Base-by-base conservation (phyloP, 768 basidiomycete species). In the Saitozyma sp. region DNA sequence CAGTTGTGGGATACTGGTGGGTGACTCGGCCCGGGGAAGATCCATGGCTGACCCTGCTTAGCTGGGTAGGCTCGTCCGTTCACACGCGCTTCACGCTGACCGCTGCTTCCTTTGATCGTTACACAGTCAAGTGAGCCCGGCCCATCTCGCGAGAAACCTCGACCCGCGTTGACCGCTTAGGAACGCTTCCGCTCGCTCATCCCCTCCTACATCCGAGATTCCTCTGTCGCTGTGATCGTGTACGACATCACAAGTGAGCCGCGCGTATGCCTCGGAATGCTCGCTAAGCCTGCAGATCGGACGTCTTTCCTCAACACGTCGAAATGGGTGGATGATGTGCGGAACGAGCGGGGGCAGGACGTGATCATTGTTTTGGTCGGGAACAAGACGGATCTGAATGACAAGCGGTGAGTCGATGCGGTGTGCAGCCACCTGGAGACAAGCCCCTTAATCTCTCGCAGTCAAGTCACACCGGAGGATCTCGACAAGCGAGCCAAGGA, bases 321-420 rank as follows among this genome's bases (percentile, higher is more conserved):
- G 17, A 99, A 98, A 81, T 99, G 96, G 96, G 93, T 99, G 82
- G 96, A 99, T 79, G 96, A 99, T 70, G 96, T 99, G 38, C 86
- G 94, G 61, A 94, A 93, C 63, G 96, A 99, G 80, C 84, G 96
- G 74, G 96, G 96, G 63, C 91, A 88, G 81, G 96, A 99, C 73
- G 96, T 99, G 43, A 96, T 98, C 71, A 96, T 99, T 69, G 95
- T 98, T 14, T 82, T 99, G 17, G 96, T 98, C 9, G 96, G 96
- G 53, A 99, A 99, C 82, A 99, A 99, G 84, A 96, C 96, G 37
- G 96, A 99, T 82, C 82, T 99, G 65, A 96, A 93, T 49, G 96
- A 98, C 80, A 98, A 98, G 81, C 88, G 96, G 94, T 96, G 73
- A 54, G 87, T 82, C 40, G 10, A 17, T 29, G 17, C 56, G 14